Base-by-base conservation (phyloP, 2,329 filamentous ascomycete species). In the Cordyceps cateniannulata region DNA sequence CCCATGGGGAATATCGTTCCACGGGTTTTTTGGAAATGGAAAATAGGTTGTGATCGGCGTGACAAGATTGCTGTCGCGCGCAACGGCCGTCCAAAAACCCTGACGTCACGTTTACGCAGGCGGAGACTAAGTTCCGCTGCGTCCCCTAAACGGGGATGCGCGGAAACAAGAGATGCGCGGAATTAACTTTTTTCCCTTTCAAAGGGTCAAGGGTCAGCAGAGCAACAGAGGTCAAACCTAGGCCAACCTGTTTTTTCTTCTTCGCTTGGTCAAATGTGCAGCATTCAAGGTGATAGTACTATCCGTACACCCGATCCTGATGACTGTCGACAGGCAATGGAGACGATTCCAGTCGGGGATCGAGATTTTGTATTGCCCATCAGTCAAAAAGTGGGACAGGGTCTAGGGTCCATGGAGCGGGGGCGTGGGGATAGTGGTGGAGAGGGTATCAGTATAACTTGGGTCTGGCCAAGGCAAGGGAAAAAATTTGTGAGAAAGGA, bases 301-400 rank as follows among this genome's bases (percentile, higher is more conserved):
- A n/a, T n/a, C n/a, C n/a, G 2, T 5, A 18, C 27, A 20, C 25
- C 12, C 40, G 24, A 32, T 22, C 9, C 25, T 35, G 42, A 55
- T 45, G 18, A 54, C 18, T 40, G 40, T 55, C 20, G 25, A 55
- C 29, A 48, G 27, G 40, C 29, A 48, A 35, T 35, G 29, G n/a
- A 40, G 45, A 49, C 50, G 44, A 60, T 55, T 60, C 59, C 24
- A 53, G 40, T n/a, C 48, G 32, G 24, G 14, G 59, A 60, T 60
- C 59, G 59, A 60, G 59, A 60, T 55, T 60, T 60, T 55, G 59
- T 54, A 60, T 53, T 54, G 51, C 24, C 40, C 50, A 60, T 60
- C 59, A 60, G 59, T 53, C 32, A 54, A 49, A 47, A 59, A 51
- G 56, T n/a, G 56, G 56, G 38, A 24, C 22, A 55, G 59, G 59